Evolutionary conservation across 2,329 filamentous ascomycete genomes (phyloP).

Genomic region (Cadophora malorum): DNA sequence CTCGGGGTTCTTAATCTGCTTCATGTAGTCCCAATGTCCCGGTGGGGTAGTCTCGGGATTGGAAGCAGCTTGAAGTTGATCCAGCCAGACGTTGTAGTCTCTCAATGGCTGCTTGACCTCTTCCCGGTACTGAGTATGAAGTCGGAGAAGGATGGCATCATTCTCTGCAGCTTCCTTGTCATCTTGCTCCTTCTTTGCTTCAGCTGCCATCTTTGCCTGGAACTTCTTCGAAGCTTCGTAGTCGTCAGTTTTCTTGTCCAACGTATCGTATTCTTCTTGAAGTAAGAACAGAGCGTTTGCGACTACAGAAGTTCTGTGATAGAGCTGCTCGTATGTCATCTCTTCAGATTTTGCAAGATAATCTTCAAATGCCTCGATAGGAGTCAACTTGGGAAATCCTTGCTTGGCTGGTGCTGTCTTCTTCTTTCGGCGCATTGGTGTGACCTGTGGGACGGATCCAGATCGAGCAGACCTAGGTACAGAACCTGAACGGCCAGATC

Average conservation of each 20-base stretch:
- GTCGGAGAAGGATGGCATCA: slow-evolving; percentile 21
- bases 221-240: slow-evolving; percentile 36
- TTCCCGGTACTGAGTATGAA: slow-evolving; percentile 12
- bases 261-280: slow-evolving; percentile 40
- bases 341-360: slow-evolving; percentile 38
- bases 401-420: background rate
- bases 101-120: slow-evolving; percentile 15
- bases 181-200: slow-evolving; percentile 28
- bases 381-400: slow-evolving; percentile 38
- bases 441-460: background rate
- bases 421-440: background rate
- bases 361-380: slow-evolving; percentile 36
- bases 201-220: slow-evolving; percentile 29
- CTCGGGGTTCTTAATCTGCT: slow-evolving; percentile 20
- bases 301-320: slow-evolving; percentile 35
- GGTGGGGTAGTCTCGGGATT: slow-evolving; percentile 5
- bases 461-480: background rate
- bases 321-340: slow-evolving; percentile 39
- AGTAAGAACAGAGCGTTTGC: slow-evolving; percentile 33
- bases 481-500: slow-evolving; percentile 3
- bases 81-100: slow-evolving; percentile 19
- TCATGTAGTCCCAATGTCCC: slow-evolving; percentile 12
- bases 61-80: slow-evolving; percentile 4
- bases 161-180: slow-evolving; percentile 17
- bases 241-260: slow-evolving; percentile 38